These are phyloP conservation scores for Pseudozyma tsukubaensis DNA, from an alignment of 1,284 basidiomycete species.

Conservation along the genomic window DNA sequence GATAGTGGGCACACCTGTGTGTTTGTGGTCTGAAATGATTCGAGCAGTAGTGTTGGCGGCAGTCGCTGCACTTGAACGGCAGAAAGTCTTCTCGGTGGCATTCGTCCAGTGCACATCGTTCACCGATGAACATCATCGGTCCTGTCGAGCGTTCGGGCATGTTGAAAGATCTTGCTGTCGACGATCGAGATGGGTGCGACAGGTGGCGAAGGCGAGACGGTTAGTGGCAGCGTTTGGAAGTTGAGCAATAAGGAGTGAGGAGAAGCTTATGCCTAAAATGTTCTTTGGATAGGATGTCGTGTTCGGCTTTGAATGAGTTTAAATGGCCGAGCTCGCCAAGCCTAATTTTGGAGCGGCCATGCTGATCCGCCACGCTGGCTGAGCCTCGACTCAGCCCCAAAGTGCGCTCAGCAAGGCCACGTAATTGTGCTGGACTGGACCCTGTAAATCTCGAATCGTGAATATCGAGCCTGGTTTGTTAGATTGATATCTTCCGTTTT, in stretches of 20 bases:
- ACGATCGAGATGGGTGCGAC: no score
- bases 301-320: constrained; percentile 26
- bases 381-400: neutral
- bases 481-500: neutral
- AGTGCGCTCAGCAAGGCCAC: constrained; percentile 3
- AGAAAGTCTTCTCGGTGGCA: constrained; percentile 63
- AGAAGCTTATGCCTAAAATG: no score
- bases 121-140: constrained; percentile 63
- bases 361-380: constrained; percentile 2
- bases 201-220: no score
- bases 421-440: constrained; percentile 9
- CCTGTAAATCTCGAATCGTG: neutral
- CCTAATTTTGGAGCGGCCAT: constrained; percentile 1
- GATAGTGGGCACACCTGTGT: constrained; percentile 38
- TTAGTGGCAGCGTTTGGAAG: neutral
- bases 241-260: neutral
- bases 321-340: constrained; percentile 36
- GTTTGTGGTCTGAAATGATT: constrained; percentile 50
- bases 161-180: neutral
- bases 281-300: constrained; percentile 4
- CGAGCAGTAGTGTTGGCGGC: constrained; percentile 54
- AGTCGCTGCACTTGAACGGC: constrained; percentile 61
- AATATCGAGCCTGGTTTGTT: neutral
- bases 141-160: constrained; percentile 54
- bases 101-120: constrained; percentile 52